phyloP scores from a whole-genome alignment of 2,329 filamentous ascomycete genomes.

The Aspergillus arachidicola region DNA sequence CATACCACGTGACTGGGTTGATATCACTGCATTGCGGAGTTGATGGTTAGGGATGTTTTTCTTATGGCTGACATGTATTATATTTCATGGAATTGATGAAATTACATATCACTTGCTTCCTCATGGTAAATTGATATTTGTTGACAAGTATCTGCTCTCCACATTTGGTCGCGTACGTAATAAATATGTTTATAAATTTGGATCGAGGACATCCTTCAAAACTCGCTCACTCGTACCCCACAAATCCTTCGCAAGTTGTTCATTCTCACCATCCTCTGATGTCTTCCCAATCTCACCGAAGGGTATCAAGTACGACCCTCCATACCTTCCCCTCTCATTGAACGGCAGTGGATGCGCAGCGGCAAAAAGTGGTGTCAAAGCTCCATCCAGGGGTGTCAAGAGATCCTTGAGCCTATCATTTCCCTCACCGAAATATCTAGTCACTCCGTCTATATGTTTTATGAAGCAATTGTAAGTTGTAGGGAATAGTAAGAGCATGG shows the following conservation, averaged over 20 bases:
- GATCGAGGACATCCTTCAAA: not conserved
- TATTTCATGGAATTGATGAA: not conserved
- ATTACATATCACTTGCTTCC: not conserved
- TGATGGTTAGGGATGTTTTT: not conserved
- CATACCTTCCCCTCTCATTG: not conserved
- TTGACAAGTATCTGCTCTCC: not conserved
- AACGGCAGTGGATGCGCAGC: not conserved
- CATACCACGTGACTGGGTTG: not conserved
- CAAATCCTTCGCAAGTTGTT: not conserved
- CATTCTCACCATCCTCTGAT: not conserved
- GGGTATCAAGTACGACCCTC: not conserved
- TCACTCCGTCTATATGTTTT: not conserved
- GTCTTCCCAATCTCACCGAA: not conserved
- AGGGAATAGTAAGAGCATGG: not conserved
- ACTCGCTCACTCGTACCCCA: not conserved
- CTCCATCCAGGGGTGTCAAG: not conserved
- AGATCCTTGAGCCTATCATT: not conserved
- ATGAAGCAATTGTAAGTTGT: not conserved
- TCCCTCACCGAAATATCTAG: not conserved
- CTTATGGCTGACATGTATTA: not conserved
- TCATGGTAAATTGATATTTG: not conserved
- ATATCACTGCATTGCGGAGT: not conserved
- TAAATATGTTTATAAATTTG: no score
- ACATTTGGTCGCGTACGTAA: no score
- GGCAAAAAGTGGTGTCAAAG: not conserved